Evolutionary conservation across 768 basidiomycete species (phyloP), one percentile per base, ranked within the genome.

Genomic region (Russula compacta): DNA sequence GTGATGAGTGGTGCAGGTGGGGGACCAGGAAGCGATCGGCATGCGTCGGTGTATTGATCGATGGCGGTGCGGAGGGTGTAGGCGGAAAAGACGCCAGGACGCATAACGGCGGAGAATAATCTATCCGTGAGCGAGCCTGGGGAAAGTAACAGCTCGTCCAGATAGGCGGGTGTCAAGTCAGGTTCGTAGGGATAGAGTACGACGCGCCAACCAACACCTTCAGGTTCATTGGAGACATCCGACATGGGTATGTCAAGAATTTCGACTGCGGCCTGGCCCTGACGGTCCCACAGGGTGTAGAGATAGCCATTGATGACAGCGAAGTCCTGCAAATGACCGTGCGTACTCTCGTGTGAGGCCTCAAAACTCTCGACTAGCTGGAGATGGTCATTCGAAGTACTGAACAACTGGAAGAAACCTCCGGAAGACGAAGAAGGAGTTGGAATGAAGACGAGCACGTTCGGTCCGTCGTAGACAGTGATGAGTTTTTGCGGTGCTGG

Each of bases 31-130:
- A 85, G 76, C 15, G 85, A 83, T 10, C 89, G 79, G 65, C 85
- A 85, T 2, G 84, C 77, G 49, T 86, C 81, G 29, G 83, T 83
- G 72, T 98, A 98, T 65, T 89, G 87, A 61, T 87, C 84, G 56
- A 97, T 78, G 24, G 93, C 92, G 17, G 83, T 86, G 48, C 83
- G 83, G 38, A 97, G 81, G 9, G 93, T 92, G 39, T 89, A 73
- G 2, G 83, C 76, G 9, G 95, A 95, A 73, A 97, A 98, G 54
- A 91, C 79, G 21, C 91, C 92, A 0, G 95, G 94, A 36, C 86
- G 81, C 79, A 95, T 85, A 65, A 97, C 78, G 48, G 86, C 89
- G 55, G 84, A 79, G 68, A 94, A 79, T 73, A 93, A 94, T 64
- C 86, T 87, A 59, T 85, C 85, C 0, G 86, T 79, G 67, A 95